Percentiles rank a stretch among this genome's conserved stretches.
Conservation (phyloP, 1,139 yeast genomes). For the Debaryomyces robertsiae region DNA sequence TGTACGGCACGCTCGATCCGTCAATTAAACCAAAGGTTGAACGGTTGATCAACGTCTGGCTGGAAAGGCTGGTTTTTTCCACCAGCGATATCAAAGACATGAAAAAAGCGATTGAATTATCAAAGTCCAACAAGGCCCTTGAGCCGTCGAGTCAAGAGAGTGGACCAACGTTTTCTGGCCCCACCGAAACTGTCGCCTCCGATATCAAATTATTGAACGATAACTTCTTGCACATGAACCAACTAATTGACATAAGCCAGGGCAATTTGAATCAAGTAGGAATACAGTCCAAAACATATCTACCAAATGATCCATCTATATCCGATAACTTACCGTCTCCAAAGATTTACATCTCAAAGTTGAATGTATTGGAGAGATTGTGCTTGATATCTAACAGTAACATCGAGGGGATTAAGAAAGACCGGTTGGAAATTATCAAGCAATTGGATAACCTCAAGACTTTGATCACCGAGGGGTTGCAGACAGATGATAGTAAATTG, state of each 20-base stretch:
- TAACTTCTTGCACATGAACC: conserved; percentile 31
- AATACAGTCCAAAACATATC: conserved; percentile 43
- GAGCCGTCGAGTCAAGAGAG: conserved; percentile 9
- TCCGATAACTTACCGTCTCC: conserved; percentile 57
- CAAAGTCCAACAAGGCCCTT: conserved; percentile 14
- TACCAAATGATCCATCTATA: conserved; percentile 43
- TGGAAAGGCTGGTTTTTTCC: conserved; percentile 62
- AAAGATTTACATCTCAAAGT: conserved; percentile 47
- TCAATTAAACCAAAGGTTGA: conserved; percentile 56
- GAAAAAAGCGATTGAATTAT: conserved; percentile 34
- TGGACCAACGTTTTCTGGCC: conserved; percentile 7
- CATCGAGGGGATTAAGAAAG: conserved; percentile 39
- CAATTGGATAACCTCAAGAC: conserved; percentile 47
- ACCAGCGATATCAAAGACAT: conserved; percentile 46
- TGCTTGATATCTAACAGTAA: conserved; percentile 39
- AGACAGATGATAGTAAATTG: conserved; percentile 48
- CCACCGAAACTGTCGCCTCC: conserved; percentile 29
- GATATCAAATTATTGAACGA: conserved; percentile 44
- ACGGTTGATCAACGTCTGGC: conserved; percentile 75
- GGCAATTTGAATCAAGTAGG: conserved; percentile 46
- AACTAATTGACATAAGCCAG: conserved; percentile 34
- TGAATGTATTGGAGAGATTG: conserved; percentile 46
- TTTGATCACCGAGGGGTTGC: conserved; percentile 43
- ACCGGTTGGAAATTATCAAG: conserved; percentile 41
- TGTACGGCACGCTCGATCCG: conserved; percentile 38